Conservation (phyloP, 2,329 filamentous ascomycete genomes). For the Lachnum nothofagi region DNA sequence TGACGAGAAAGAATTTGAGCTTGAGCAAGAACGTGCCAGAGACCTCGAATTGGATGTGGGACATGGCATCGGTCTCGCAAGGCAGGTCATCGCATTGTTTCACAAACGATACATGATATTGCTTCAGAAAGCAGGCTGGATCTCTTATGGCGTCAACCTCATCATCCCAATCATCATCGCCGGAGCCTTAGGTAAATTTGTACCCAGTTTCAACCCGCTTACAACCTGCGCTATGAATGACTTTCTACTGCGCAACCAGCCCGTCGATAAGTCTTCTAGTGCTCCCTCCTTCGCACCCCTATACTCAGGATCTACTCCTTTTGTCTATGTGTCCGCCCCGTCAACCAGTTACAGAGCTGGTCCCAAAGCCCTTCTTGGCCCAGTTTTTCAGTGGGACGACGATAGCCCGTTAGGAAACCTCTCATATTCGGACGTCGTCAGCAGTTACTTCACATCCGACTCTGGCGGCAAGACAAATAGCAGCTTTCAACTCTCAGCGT, state of each 20-base stretch:
- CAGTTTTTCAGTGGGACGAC: constrained; percentile 19
- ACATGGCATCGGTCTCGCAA: constrained; percentile 47
- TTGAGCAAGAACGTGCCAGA: constrained; percentile 21
- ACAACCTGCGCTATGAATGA: constrained; percentile 22
- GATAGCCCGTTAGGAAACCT: too few species aligned
- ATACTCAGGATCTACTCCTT: not conserved
- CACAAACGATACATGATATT: constrained; percentile 55
- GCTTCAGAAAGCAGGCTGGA: constrained; percentile 46
- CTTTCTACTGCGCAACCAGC: constrained; percentile 12
- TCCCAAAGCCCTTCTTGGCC: constrained; percentile 18
- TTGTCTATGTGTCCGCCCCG: not conserved
- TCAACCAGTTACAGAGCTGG: not conserved
- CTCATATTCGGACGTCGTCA: too few species aligned
- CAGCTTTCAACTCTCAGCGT: not conserved
- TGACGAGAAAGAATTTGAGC: constrained; percentile 23
- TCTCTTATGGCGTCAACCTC: constrained; percentile 54
- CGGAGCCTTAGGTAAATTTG: constrained; percentile 48
- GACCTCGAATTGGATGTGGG: constrained; percentile 45
- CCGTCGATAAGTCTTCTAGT: not conserved
- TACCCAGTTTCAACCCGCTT: constrained; percentile 15
- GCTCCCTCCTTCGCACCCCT: constrained; percentile 12
- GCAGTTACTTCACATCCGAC: not conserved
- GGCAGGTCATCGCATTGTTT: constrained; percentile 56
- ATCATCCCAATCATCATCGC: constrained; percentile 54
- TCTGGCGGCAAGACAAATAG: not conserved